Percentiles rank a stretch among this genome's conserved stretches.
Evolutionary conservation across 495 filamentous ascomycete species (phyloP).

Genomic region (Tetracladium marchalianum): DNA sequence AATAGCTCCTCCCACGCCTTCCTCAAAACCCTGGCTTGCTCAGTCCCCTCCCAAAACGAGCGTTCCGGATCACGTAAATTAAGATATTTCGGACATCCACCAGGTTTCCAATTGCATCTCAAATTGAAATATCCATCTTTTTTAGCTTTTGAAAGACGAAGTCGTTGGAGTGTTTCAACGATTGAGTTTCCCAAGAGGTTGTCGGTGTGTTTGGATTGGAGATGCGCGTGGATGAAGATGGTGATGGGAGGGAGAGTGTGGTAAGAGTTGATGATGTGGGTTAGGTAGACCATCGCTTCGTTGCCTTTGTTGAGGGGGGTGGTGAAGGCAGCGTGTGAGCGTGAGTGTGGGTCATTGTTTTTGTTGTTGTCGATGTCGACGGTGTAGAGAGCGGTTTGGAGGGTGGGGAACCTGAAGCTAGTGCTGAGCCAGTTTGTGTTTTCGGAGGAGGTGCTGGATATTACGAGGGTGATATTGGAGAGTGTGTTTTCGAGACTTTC

Average conservation of each 20-base stretch:
- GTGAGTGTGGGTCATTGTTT: no score
- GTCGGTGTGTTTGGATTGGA: conserved; percentile 40
- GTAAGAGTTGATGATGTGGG: conserved; percentile 45
- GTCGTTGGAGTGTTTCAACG: background rate
- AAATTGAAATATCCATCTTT: background rate
- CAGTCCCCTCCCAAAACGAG: no score
- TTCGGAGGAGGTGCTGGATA: no score
- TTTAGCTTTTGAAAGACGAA: conserved; percentile 1
- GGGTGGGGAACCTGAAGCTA: no score
- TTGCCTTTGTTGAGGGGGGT: conserved; percentile 24
- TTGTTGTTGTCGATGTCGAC: no score
- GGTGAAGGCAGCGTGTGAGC: background rate
- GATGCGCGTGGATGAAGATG: conserved; percentile 37
- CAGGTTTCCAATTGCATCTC: background rate
- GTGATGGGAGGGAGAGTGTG: conserved; percentile 32
- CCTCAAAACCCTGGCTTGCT: conserved; percentile 13
- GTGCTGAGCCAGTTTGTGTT: no score
- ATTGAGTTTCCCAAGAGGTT: conserved; percentile 1
- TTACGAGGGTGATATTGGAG: no score
- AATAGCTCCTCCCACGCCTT: conserved; percentile 46
- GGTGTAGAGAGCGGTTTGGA: no score
- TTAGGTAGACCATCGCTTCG: conserved; percentile 43
- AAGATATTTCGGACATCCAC: background rate
- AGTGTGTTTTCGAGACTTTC: no score
- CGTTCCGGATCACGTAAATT: no score